These are phyloP conservation scores for Fraxinus anomala DNA, from an alignment of 257 asterid genomes.

Conservation along the genomic window DNA sequence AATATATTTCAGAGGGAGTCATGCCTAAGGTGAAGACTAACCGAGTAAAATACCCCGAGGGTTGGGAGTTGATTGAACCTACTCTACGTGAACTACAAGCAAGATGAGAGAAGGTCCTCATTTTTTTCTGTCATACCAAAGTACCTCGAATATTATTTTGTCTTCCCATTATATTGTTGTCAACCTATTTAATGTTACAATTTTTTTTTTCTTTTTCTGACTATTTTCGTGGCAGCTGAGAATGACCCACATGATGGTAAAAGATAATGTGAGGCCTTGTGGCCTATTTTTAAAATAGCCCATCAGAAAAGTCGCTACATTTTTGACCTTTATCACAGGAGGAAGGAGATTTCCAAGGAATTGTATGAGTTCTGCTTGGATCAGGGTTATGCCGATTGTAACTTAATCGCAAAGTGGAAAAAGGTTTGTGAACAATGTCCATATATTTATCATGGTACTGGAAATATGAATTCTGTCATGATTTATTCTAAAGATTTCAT, in stretches of 20 bases:
- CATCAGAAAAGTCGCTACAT: slow-evolving; percentile 54
- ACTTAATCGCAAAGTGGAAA: slow-evolving; percentile 53
- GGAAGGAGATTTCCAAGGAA: slow-evolving; percentile 48
- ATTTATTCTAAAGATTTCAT: no score
- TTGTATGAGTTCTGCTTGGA: slow-evolving; percentile 52
- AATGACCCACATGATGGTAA: slow-evolving; percentile 52
- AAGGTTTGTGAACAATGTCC: slow-evolving; percentile 28
- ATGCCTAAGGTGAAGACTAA: slow-evolving; percentile 56
- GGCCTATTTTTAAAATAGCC: slow-evolving; percentile 56
- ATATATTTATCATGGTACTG: background rate
- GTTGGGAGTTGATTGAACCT: slow-evolving; percentile 55
- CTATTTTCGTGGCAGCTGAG: slow-evolving; percentile 34
- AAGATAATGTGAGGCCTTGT: slow-evolving; percentile 47
- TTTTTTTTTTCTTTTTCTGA: no score
- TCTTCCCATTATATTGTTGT: no score
- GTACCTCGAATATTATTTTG: background rate
- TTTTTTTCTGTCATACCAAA: background rate
- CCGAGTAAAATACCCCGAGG: slow-evolving; percentile 49
- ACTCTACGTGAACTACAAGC: slow-evolving; percentile 49
- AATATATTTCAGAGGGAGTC: slow-evolving; percentile 23
- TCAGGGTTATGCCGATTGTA: slow-evolving; percentile 50
- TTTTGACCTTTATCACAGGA: slow-evolving; percentile 41
- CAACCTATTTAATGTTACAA: no score
- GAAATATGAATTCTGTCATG: background rate
- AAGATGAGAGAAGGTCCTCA: slow-evolving; percentile 50